Percentiles rank a stretch among this genome's conserved stretches.
These are phyloP conservation scores for Limtongia smithiae DNA, from an alignment of 805 yeast genomes.

Conservation along the genomic window DNA sequence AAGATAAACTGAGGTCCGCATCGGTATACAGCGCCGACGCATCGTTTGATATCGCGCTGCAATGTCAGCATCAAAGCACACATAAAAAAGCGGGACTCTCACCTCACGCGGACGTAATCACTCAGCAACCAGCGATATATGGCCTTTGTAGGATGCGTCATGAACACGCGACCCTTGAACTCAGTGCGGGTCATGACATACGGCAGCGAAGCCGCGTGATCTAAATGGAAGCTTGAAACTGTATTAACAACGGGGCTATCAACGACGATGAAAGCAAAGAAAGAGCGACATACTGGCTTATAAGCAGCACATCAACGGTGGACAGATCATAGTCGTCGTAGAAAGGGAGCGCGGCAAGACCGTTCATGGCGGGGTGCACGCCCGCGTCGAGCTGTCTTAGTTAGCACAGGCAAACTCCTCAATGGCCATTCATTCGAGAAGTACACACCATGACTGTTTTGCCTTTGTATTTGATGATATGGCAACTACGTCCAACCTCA, in stretches of 20 bases:
- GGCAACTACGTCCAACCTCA: constrained; percentile 97
- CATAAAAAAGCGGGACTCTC: constrained; percentile 30
- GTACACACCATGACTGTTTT: constrained; percentile 74
- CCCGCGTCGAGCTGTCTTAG: constrained; percentile 73
- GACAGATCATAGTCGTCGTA: constrained; percentile 92
- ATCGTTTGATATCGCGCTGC: constrained; percentile 22
- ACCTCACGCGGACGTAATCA: constrained; percentile 89
- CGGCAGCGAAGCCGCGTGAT: constrained; percentile 97
- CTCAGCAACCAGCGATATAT: constrained; percentile 92
- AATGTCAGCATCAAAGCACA: not conserved
- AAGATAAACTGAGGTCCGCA: constrained; percentile 81
- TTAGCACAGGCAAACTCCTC: not conserved
- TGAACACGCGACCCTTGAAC: constrained; percentile 91
- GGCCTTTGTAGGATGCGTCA: constrained; percentile 99
- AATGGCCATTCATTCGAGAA: not conserved
- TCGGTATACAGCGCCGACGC: constrained; percentile 66
- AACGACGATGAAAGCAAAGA: not conserved
- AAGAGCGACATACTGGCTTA: constrained; percentile 57
- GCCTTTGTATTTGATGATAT: constrained; percentile 84
- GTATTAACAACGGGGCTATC: not conserved
- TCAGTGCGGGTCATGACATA: constrained; percentile 96
- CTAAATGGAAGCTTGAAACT: constrained; percentile 69
- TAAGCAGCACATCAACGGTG: constrained; percentile 76
- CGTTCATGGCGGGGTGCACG: constrained; percentile 91
- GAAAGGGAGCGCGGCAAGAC: constrained; percentile 87